Conservation (phyloP, 176 grass and related monocot genomes). For the Lolium perenne region DNA sequence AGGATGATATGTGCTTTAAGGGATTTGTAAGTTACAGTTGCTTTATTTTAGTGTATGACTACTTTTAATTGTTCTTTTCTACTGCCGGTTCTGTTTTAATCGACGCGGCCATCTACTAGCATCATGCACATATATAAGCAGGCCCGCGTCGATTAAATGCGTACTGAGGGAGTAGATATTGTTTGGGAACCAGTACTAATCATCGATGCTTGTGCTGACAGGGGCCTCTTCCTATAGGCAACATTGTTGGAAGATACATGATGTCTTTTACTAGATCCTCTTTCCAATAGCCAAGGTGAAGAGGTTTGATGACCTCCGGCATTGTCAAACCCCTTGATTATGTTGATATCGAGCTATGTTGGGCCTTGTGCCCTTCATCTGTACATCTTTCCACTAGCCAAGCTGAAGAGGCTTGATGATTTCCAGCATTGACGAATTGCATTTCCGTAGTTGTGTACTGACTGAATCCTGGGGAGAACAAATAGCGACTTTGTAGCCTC, state of each 20-base stretch:
- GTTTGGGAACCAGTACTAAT: not conserved
- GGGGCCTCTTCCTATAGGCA: constrained; percentile 45
- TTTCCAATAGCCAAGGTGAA: constrained; percentile 41
- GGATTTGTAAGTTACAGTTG: not conserved
- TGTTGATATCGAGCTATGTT: not conserved
- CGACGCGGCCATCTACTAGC: too few species aligned
- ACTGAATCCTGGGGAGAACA: not conserved
- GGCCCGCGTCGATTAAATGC: too few species aligned
- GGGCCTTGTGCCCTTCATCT: not conserved
- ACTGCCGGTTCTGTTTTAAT: too few species aligned
- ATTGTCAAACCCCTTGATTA: not conserved
- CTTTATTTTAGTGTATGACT: not conserved
- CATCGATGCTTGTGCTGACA: constrained; percentile 36
- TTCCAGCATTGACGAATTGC: too few species aligned
- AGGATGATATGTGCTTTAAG: not conserved
- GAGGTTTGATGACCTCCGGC: not conserved
- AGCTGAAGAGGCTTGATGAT: constrained; percentile 8
- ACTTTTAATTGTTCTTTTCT: not conserved
- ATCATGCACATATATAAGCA: too few species aligned
- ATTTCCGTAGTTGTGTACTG: not conserved
- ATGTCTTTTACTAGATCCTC: constrained; percentile 50
- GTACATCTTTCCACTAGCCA: constrained; percentile 32
- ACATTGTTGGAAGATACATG: constrained; percentile 54
- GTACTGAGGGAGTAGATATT: not conserved
- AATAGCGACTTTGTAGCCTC: not conserved